Base-by-base conservation (phyloP, 192 early-diverging fungal genomes). In the Backusella psychrophila region DNA sequence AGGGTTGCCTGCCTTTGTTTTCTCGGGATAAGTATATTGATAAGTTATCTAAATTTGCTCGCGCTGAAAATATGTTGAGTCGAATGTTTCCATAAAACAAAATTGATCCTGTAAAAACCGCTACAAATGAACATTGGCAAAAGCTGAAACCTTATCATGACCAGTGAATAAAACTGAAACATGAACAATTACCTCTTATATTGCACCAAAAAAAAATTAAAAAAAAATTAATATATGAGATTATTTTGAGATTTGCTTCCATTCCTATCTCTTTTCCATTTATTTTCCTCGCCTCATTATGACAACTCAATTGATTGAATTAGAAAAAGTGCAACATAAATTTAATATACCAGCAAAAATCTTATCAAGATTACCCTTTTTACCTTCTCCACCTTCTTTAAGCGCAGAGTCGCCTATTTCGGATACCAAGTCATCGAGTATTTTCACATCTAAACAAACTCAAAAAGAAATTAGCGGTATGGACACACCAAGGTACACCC, bases 141-240 rank as follows among this genome's bases (percentile, higher is more conserved):
- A 26, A 63, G 56, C 56, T 63, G 56, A 63, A 63, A 63, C 56
- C 56, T 63, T 63, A 63, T 63, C 56, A 29, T 29, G 26, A 29
- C 56, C 23, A 59, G 11, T 59, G 56, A 59, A 59, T 26, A 59
- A 59, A 59, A 59, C 56, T 59, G 56, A 59, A 59, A 59, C 56
- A 59, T 59, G 23, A 59, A 29, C 56, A 59, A 26, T 59, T 9
- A 59, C 56, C 56, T 59, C 56, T 56, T 3, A 56, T 26, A 59
- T 26, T 59, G 56, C 21, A 11, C 2, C 2, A 33, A 33, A 33
- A 33, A 33, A 33, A 33, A 33, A 21, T 23, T 14, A 63, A 63
- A 29, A 59, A 26, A 59, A 59, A 59, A 2, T 56, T 59, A 19
- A 49, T 49, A 59, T 59, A 26, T 59, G 53, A 59, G 56, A 26